Evolutionary conservation across 176 grass and related monocot genomes (phyloP).

Genomic region (Phyllostachys edulis): DNA sequence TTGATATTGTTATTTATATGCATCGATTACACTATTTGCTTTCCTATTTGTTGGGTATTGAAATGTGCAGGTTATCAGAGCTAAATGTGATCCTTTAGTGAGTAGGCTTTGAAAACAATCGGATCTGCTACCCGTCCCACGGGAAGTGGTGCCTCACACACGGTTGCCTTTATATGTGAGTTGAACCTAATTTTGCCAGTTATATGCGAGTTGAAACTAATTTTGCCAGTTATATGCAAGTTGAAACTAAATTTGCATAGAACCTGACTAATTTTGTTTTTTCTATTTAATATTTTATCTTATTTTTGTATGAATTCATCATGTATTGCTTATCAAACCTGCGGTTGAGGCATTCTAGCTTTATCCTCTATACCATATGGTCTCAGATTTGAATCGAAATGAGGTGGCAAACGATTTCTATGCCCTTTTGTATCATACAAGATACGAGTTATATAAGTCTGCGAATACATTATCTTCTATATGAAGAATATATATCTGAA

Average conservation of each 20-base stretch:
- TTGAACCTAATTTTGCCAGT: no score
- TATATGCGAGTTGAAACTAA: no score
- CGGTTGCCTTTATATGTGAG: no score
- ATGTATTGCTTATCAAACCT: not conserved
- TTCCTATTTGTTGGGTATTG: no score
- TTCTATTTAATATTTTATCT: not conserved
- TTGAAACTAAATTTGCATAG: not conserved
- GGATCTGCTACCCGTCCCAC: no score
- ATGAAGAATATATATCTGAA: not conserved
- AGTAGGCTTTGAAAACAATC: no score
- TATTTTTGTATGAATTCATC: constrained; percentile 1
- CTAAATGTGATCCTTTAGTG: no score
- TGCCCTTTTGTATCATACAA: not conserved
- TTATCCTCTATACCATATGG: constrained; percentile 8
- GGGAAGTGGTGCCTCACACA: no score
- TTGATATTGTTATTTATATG: no score
- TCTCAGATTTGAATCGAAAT: constrained; percentile 19
- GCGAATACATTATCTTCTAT: not conserved
- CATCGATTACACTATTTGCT: no score
- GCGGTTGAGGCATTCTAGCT: not conserved
- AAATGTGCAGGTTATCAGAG: no score
- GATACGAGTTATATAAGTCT: not conserved
- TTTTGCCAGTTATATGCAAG: no score
- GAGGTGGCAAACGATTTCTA: not conserved
- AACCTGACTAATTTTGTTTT: not conserved